These are phyloP conservation scores for Xanthoconium purpureum DNA, from an alignment of 768 basidiomycete genomes.

Conservation along the genomic window DNA sequence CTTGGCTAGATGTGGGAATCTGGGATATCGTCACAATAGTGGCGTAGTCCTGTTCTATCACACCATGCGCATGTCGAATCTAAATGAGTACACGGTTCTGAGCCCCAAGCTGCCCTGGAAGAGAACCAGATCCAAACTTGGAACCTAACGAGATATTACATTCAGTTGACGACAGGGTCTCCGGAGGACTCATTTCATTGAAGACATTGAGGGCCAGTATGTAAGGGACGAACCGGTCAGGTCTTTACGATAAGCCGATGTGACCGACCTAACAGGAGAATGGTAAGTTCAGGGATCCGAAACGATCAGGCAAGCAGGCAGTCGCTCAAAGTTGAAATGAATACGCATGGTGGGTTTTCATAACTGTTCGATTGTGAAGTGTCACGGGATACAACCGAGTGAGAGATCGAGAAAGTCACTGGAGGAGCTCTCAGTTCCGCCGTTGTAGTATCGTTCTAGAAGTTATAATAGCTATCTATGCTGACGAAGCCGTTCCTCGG, in stretches of 20 bases:
- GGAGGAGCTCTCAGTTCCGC: background rate
- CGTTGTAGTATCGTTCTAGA: background rate
- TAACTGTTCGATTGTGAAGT: no score
- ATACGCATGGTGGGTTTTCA: background rate
- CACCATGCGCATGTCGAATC: background rate
- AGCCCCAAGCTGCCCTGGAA: background rate
- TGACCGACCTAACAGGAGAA: background rate
- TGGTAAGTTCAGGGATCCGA: background rate
- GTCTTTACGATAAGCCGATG: background rate
- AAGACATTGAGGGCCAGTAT: background rate
- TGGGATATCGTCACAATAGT: background rate
- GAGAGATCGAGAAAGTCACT: background rate
- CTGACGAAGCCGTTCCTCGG: background rate
- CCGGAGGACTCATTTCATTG: background rate
- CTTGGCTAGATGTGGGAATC: background rate
- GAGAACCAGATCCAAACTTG: background rate
- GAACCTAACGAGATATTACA: background rate
- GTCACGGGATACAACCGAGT: background rate
- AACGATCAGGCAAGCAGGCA: background rate
- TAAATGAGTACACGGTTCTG: background rate
- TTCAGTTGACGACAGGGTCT: background rate
- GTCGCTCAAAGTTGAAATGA: background rate
- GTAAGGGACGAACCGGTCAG: background rate
- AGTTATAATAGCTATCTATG: slow-evolving; percentile 6
- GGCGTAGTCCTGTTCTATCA: slow-evolving; percentile 4